Percentiles rank a stretch among this genome's conserved stretches.
phyloP scores from a whole-genome alignment of 2,329 filamentous ascomycete genomes.

The Phaeosphaeriaceae sp. region DNA sequence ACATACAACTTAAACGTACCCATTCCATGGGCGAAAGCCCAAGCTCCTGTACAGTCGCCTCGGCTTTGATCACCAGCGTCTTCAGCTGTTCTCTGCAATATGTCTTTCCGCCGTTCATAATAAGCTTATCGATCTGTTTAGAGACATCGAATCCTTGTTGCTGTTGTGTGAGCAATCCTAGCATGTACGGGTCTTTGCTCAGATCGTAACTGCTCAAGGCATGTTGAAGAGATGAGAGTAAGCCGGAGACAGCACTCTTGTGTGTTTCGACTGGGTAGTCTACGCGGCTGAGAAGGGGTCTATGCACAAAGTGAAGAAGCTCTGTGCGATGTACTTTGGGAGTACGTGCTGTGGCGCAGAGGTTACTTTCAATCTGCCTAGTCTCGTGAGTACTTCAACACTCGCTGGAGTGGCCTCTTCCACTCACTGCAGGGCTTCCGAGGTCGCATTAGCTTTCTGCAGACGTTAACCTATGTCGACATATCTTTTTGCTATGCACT shows the following conservation, averaged over 20 bases:
- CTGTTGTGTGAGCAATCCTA: conserved; percentile 37
- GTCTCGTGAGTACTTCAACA: conserved; percentile 16
- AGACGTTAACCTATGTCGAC: neutral
- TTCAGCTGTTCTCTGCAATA: conserved; percentile 51
- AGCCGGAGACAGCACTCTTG: conserved; percentile 5
- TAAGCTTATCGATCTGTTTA: conserved; percentile 33
- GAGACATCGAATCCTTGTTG: conserved; percentile 29
- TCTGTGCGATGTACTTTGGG: conserved; percentile 75
- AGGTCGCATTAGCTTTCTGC: conserved; percentile 59
- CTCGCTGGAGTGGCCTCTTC: neutral
- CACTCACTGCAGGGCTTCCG: conserved; percentile 57
- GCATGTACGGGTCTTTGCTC: conserved; percentile 50
- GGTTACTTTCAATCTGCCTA: conserved; percentile 68
- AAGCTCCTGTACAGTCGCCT: conserved; percentile 47
- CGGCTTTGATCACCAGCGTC: conserved; percentile 40
- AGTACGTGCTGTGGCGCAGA: conserved; percentile 74
- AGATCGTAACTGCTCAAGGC: conserved; percentile 43
- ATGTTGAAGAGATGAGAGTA: conserved; percentile 25
- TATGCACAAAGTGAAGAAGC: conserved; percentile 72
- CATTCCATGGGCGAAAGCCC: conserved; percentile 47
- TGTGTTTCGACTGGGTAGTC: conserved; percentile 30
- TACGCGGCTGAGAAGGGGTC: conserved; percentile 63
- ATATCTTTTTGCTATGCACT: neutral
- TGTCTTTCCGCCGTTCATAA: conserved; percentile 41
- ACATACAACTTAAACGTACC: neutral